Conservation (phyloP, 202 grass and related monocot genomes). For the Schoenoplectus triqueter region DNA sequence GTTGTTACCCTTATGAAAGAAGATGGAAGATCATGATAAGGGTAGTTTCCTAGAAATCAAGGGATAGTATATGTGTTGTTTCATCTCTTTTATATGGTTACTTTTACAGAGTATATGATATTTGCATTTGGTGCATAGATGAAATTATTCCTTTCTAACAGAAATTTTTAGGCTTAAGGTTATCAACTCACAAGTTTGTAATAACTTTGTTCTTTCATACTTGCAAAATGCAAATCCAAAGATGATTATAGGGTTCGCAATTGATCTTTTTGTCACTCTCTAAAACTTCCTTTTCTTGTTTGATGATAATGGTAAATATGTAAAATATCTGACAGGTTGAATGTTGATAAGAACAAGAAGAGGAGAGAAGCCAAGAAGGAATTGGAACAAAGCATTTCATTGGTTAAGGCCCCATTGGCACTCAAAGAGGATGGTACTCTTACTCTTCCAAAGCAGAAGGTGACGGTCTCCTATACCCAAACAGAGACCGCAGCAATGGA, state of each 20-base stretch:
- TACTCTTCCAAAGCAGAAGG: constrained; percentile 51
- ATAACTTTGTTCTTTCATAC: background rate
- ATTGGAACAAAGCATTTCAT: constrained; percentile 53
- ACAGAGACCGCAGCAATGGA: constrained; percentile 57
- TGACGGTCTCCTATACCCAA: constrained; percentile 52
- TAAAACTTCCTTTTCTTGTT: background rate
- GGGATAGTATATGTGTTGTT: background rate
- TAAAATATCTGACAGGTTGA: constrained; percentile 53
- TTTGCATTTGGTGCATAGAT: background rate
- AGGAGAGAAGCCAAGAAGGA: constrained; percentile 54
- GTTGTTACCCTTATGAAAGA: constrained; percentile 6
- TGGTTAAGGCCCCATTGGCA: constrained; percentile 56
- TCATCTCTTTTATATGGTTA: background rate
- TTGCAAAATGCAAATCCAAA: background rate
- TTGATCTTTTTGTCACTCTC: background rate
- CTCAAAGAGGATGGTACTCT: constrained; percentile 33
- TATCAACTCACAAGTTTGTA: background rate
- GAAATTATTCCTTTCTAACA: background rate
- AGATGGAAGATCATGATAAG: background rate
- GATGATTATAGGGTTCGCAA: background rate
- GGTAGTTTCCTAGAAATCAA: background rate
- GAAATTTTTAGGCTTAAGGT: background rate
- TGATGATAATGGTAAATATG: background rate
- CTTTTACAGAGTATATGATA: background rate
- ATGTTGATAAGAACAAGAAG: constrained; percentile 47